Evolutionary conservation across 1,284 basidiomycete genomes (phyloP).

Genomic region (Apiotrichum mycotoxinovorans): DNA sequence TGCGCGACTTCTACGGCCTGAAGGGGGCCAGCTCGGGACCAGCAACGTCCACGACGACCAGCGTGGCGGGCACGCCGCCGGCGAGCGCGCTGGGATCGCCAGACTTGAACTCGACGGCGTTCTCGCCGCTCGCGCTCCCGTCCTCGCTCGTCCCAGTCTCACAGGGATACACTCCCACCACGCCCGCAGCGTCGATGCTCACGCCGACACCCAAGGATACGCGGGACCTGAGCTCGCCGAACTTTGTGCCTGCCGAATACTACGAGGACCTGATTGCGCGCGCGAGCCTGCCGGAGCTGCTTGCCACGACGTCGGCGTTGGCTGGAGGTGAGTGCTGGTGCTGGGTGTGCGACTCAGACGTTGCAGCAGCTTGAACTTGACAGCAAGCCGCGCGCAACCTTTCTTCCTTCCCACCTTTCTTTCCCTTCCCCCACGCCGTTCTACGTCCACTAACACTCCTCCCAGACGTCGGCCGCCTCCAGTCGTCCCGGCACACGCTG

Average conservation of each 20-base stretch:
- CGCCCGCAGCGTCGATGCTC: not conserved
- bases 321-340: constrained; percentile 31
- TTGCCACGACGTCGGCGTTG: constrained; percentile 34
- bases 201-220: too few relatives aligned
- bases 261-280: constrained; percentile 42
- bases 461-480: constrained; percentile 43
- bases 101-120: not conserved
- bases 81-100: not conserved
- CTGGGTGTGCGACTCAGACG: too few relatives aligned
- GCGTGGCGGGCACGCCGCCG: not conserved
- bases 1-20: constrained; percentile 44
- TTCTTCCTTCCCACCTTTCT: not conserved
- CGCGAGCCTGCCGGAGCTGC: constrained; percentile 34
- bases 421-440: too few relatives aligned
- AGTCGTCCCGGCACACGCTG: constrained; percentile 44
- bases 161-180: not conserved
- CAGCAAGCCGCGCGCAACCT: not conserved
- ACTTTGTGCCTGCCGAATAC: constrained; percentile 40
- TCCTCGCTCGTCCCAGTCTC: not conserved
- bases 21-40: not conserved
- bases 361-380: not conserved
- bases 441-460: not conserved
- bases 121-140: not conserved
- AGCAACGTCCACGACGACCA: not conserved
- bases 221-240: constrained; percentile 12